Base-by-base conservation (phyloP, 78 protist genomes). In the Capsaspora owczarzaki region DNA sequence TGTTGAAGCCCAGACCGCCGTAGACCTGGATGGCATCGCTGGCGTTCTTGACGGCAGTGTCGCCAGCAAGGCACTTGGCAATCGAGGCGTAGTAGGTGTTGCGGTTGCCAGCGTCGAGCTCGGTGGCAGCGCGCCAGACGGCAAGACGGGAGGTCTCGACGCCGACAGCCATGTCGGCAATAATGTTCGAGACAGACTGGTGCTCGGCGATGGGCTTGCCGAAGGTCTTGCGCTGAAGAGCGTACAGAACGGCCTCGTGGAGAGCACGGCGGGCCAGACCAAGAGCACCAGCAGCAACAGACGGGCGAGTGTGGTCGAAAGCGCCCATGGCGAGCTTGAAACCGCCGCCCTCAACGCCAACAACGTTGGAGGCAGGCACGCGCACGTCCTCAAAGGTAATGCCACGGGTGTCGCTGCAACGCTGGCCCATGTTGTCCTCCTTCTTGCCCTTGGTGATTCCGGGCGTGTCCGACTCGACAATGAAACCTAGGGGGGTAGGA, bases 391-490 rank as follows among this genome's bases (percentile, higher is more conserved):
- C 83, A 27, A 89, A 85, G 46, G 66, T 49, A 16, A 89, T 1
- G 20, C 90, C 90, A 25, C 87, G 63, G 16, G 90, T 91, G 47
- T 89, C 42, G 44, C 86, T 78, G 76, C 72, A 74, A 20, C 95
- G 86, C 90, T 86, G 88, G 40, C 91, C 95, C 82, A 83, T 35
- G 51, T 88, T 91, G 76, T 81, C 74, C 49, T 89, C 85, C 85
- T 81, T 71, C 38, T 38, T 19, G 46, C 77, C 77, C 6, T 60
- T 53, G 0, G 77, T 43, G 61, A 71, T 6, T 3, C 72, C 72
- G 2, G 37, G 42, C 72, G 72, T 38, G 70, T 74, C 82, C 16
- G 44, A n/a, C 8, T 91, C 94, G 44, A 91, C 83, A 42, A 91
- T 23, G 61, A 91, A 91, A 37, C 93, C 89, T 49, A 49, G 10